Base-by-base conservation (phyloP, 805 yeast species). In the Wickerhamiella hasegawae region DNA sequence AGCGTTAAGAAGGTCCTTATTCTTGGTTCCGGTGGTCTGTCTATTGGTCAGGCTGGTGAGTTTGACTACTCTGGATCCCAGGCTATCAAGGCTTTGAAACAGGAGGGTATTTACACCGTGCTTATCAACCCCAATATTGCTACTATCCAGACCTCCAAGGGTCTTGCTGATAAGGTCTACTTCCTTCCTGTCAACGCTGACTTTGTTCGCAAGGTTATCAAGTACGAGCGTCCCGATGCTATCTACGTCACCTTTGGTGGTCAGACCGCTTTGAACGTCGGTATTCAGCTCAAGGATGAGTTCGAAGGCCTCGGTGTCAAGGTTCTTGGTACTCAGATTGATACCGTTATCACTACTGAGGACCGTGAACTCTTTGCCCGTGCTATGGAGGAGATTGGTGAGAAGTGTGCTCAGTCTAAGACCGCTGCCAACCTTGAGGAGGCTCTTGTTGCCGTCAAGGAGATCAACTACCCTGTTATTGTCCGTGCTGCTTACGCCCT, bases 21-120 rank as follows among this genome's bases (percentile, higher is more conserved):
- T 39, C 71, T 90, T 52, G 98, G 98, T 52, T 85, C 96, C 35
- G 98, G 98, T 66, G 98, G 98, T 57, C 68, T 90, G 51, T 81
- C 94, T 38, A 90, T 90, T 56, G 98, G 98, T 46, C 98, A 90
- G 66, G 98, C 98, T 44, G 98, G 98, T 61, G 98, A 90, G 63
- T 90, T 90, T 54, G 98, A 90, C 59, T 90, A 90, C 64, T 84
- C 96, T 31, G 98, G 98, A 53, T 83, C 95, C 37, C 98, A 90
- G 64, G 98, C 98, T 40, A 90, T 90, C 62, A 90, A 90, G 63
- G 98, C 98, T 32, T 69, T 90, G 62, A 87, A 83, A 60, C 96
- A 90, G 65, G 97, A 85, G 63, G 95, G 95, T 42, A 90, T 87
- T 45, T 83, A 87, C 68, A 85, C 97, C 38, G 77, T 90, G 47